Percentiles rank a stretch among this genome's conserved stretches.
phyloP scores from a whole-genome alignment of 129 eudicot genomes.

The Scalesia atractyloides region DNA sequence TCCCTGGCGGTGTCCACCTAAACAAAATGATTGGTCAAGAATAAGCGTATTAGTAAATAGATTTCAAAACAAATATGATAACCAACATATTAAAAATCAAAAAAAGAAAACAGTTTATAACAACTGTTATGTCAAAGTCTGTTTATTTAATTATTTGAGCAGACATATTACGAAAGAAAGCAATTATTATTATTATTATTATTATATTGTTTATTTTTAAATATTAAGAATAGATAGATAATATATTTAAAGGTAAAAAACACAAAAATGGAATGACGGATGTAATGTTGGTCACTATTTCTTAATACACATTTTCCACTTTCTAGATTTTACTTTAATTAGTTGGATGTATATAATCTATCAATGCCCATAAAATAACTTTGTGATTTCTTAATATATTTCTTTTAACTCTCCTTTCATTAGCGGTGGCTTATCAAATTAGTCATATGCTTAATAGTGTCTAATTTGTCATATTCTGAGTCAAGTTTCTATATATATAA shows the following conservation, averaged over 20 bases:
- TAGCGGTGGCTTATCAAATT: conserved; percentile 23
- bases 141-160: not conserved
- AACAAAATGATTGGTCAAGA: no score
- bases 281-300: conserved; percentile 17
- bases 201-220: not conserved
- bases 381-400: not conserved
- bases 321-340: conserved; percentile 30
- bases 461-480: conserved; percentile 14
- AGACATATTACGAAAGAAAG: not conserved
- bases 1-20: no score
- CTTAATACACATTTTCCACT: conserved; percentile 9
- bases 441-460: conserved; percentile 17
- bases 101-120: not conserved
- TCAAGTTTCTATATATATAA: not conserved
- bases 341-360: not conserved
- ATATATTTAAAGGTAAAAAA: not conserved
- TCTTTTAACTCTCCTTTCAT: not conserved
- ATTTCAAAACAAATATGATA: no score
- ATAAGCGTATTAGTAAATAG: no score
- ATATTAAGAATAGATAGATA: not conserved
- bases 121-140: not conserved
- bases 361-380: not conserved
- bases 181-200: not conserved
- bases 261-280: not conserved
- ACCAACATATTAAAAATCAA: no score